A percentile compares a stretch with the other conserved stretches of the same genome.
phyloP scores from a whole-genome alignment of 2,329 filamentous ascomycete genomes.

The Microdochium nivale region DNA sequence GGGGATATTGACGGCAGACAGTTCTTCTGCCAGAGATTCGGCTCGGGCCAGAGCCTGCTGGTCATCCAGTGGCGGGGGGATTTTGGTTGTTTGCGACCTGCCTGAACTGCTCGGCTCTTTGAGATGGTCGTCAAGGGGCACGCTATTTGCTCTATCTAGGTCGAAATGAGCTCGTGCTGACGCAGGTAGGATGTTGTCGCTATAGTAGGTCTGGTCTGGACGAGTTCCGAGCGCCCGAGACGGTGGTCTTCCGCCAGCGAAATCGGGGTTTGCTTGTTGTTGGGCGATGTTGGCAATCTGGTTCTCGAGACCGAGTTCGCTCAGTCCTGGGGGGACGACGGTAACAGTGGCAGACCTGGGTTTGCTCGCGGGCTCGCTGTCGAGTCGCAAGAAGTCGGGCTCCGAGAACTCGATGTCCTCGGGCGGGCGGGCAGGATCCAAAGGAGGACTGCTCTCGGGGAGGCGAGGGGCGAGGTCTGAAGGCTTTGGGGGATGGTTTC shows the following conservation, averaged over 20 bases:
- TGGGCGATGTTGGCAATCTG: conserved; percentile 35
- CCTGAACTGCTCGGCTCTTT: conserved; percentile 24
- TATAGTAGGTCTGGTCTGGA: conserved; percentile 33
- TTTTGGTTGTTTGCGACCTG: conserved; percentile 56
- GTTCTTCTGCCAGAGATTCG: conserved; percentile 73
- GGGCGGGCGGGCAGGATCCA: conserved; percentile 36
- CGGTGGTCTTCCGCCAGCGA: conserved; percentile 33
- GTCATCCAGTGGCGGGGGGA: conserved; percentile 63
- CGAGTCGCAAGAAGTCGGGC: conserved; percentile 60
- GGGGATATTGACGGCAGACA: conserved; percentile 85
- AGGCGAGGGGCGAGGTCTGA: conserved; percentile 90
- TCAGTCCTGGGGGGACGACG: conserved; percentile 35
- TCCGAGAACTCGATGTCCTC: conserved; percentile 46
- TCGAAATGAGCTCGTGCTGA: conserved; percentile 27
- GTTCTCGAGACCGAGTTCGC: conserved; percentile 17
- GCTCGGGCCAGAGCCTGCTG: conserved; percentile 77
- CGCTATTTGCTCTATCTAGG: background rate
- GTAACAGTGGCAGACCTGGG: conserved; percentile 26
- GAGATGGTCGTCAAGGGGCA: conserved; percentile 3
- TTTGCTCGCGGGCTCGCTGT: conserved; percentile 29
- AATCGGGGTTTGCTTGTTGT: conserved; percentile 44
- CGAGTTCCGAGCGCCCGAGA: conserved; percentile 42
- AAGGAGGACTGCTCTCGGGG: conserved; percentile 75
- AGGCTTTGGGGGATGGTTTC: conserved; percentile 86
- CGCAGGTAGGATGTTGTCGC: conserved; percentile 44